Evolutionary conservation across 2,329 filamentous ascomycete species (phyloP).

Genomic region (Pleurostoma richardsiae): DNA sequence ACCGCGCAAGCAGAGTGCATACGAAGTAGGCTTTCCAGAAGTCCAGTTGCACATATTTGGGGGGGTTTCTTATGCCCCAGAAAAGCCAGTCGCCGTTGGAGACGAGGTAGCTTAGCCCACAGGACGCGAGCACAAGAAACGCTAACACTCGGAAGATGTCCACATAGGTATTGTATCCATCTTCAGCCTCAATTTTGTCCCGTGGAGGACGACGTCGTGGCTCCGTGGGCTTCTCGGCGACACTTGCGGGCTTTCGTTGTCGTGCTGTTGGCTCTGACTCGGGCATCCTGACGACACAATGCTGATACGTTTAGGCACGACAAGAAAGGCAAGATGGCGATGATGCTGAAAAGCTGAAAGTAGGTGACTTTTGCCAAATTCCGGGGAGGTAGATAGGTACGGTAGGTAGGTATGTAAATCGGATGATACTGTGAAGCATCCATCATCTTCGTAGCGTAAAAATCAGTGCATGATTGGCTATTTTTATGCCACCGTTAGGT

Average conservation of each 20-base stretch:
- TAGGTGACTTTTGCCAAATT: too few relatives aligned
- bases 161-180: conserved; percentile 48
- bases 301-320: too few relatives aligned
- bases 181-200: conserved; percentile 53
- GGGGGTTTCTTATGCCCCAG: conserved; percentile 59
- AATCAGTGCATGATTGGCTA: too few relatives aligned
- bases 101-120: conserved; percentile 70
- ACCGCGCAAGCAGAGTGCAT: conserved; percentile 19
- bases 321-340: too few relatives aligned
- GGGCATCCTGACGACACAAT: conserved; percentile 2
- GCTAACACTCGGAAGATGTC: conserved; percentile 66
- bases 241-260: conserved; percentile 5
- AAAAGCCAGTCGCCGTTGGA: conserved; percentile 65
- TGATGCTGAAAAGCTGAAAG: too few relatives aligned
- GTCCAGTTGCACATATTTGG: conserved; percentile 55
- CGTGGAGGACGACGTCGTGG: background rate
- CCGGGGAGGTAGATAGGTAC: too few relatives aligned
- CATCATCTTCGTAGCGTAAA: too few relatives aligned
- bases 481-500: too few relatives aligned
- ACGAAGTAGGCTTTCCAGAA: conserved; percentile 59
- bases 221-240: background rate
- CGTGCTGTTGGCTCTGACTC: conserved; percentile 7
- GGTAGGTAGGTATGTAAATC: too few relatives aligned
- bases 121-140: conserved; percentile 62
- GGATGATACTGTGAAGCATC: too few relatives aligned